Percentiles rank a stretch among this genome's conserved stretches.
Evolutionary conservation across 2,329 filamentous ascomycete genomes (phyloP).

Genomic region (Colletotrichum limetticola): DNA sequence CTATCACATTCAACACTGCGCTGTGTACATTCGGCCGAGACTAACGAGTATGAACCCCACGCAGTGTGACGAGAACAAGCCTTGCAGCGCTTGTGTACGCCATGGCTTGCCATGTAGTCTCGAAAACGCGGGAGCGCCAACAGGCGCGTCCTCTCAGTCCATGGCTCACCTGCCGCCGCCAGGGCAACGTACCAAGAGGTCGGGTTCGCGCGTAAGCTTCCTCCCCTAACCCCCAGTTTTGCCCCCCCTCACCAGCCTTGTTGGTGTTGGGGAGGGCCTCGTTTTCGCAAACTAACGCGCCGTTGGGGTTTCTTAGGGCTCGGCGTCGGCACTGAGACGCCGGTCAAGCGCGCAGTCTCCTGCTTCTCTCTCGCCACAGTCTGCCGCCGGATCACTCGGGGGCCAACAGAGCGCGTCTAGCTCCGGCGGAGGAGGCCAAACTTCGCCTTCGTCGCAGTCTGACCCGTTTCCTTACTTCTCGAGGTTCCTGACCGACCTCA

Average conservation of each 20-base stretch:
- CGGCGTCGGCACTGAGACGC: constrained; percentile 11
- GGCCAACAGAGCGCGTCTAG: constrained; percentile 15
- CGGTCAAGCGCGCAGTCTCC: constrained; percentile 29
- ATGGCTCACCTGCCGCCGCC: not conserved
- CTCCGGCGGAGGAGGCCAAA: constrained; percentile 1
- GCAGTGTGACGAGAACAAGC: constrained; percentile 51
- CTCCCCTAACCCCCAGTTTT: not conserved
- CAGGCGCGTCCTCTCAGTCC: constrained; percentile 1
- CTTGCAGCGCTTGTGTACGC: constrained; percentile 49
- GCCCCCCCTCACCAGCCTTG: not conserved
- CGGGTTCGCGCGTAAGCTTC: constrained; percentile 20
- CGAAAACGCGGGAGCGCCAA: constrained; percentile 19
- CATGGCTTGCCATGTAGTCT: constrained; percentile 48
- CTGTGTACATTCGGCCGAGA: not conserved
- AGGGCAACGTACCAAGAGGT: constrained; percentile 15
- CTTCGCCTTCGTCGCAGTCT: constrained; percentile 17
- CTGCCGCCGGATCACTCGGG: constrained; percentile 20
- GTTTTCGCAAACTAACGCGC: constrained; percentile 22
- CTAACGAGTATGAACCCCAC: constrained; percentile 5
- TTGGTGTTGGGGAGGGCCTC: not conserved
- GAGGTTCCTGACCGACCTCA: constrained; percentile 39
- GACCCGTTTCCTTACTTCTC: constrained; percentile 38
- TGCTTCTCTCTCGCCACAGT: constrained; percentile 25
- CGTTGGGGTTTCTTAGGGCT: constrained; percentile 10
- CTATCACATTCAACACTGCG: too few species aligned